Percentiles rank a stretch among this genome's conserved stretches.
Conservation (phyloP, 2,329 filamentous ascomycete species). For the Amesomyces nigricolor region DNA sequence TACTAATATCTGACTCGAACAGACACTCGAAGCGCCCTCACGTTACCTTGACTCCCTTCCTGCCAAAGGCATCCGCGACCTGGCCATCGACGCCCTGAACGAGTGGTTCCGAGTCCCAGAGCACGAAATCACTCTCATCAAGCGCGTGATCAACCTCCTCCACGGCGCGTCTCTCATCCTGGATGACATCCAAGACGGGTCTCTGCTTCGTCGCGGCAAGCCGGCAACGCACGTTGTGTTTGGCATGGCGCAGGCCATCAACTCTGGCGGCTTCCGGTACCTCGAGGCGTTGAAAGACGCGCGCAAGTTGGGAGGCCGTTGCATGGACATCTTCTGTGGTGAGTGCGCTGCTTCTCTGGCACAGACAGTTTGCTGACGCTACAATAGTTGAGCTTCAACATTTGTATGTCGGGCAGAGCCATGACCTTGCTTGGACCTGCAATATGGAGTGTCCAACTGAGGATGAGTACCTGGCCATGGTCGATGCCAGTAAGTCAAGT, state of each 20-base stretch:
- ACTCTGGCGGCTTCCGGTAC: constrained; percentile 81
- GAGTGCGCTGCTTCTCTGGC: no score
- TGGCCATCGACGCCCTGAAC: constrained; percentile 6
- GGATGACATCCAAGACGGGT: constrained; percentile 32
- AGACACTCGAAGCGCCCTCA: neutral
- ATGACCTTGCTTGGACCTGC: constrained; percentile 10
- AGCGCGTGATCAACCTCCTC: constrained; percentile 1
- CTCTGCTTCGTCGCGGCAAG: constrained; percentile 65
- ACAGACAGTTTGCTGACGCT: neutral
- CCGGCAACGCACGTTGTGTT: constrained; percentile 80
- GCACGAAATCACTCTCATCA: neutral
- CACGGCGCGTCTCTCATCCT: constrained; percentile 9
- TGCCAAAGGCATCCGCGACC: constrained; percentile 1
- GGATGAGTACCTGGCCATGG: constrained; percentile 11
- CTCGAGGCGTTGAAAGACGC: constrained; percentile 71
- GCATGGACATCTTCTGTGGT: neutral
- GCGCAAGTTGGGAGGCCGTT: constrained; percentile 45
- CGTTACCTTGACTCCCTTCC: constrained; percentile 2
- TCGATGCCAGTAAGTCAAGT: constrained; percentile 2
- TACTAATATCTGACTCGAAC: no score
- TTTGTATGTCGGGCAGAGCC: constrained; percentile 7
- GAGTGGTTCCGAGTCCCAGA: constrained; percentile 4
- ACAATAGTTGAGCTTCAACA: neutral
- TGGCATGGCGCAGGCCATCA: constrained; percentile 79
- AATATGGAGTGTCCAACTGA: constrained; percentile 2